Evolutionary conservation across 1,139 yeast genomes (phyloP).

Genomic region (Lodderomyces pseudojiufengensis): DNA sequence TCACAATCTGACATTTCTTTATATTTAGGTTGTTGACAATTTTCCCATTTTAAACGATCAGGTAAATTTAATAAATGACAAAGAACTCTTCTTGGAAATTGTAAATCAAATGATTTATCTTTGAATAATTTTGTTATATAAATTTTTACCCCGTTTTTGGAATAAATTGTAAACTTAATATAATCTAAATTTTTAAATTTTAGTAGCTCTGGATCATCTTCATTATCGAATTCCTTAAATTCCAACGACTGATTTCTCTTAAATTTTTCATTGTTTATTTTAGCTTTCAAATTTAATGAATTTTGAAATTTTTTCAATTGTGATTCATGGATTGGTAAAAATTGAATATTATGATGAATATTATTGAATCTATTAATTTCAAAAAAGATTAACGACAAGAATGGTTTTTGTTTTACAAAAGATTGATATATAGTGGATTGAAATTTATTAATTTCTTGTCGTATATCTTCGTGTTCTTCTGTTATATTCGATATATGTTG

Average conservation of each 20-base stretch:
- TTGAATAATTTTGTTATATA: conserved; percentile 26
- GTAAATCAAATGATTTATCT: conserved; percentile 52
- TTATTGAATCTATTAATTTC: conserved; percentile 56
- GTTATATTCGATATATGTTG: conserved; percentile 56
- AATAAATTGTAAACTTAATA: conserved; percentile 35
- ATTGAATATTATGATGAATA: conserved; percentile 65
- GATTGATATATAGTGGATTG: conserved; percentile 45
- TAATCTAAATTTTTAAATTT: conserved; percentile 35
- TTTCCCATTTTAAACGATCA: conserved; percentile 69
- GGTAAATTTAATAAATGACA: conserved; percentile 58
- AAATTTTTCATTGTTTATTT: conserved; percentile 49
- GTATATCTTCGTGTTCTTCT: conserved; percentile 12
- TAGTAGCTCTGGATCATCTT: conserved; percentile 16
- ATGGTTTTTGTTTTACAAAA: conserved; percentile 32
- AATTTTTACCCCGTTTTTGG: conserved; percentile 14
- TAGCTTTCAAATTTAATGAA: conserved; percentile 36
- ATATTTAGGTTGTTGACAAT: conserved; percentile 56
- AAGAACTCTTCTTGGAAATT: conserved; percentile 73
- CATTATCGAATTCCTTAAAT: conserved; percentile 32
- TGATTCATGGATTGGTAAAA: conserved; percentile 53
- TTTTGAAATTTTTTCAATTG: conserved; percentile 33
- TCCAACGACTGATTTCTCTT: conserved; percentile 39
- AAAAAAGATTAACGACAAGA: conserved; percentile 50
- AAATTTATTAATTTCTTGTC: conserved; percentile 21
- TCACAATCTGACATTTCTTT: conserved; percentile 63